Evolutionary conservation across 371 early-diverging fungal species (phyloP).

Genomic region (Parasitella parasitica): DNA sequence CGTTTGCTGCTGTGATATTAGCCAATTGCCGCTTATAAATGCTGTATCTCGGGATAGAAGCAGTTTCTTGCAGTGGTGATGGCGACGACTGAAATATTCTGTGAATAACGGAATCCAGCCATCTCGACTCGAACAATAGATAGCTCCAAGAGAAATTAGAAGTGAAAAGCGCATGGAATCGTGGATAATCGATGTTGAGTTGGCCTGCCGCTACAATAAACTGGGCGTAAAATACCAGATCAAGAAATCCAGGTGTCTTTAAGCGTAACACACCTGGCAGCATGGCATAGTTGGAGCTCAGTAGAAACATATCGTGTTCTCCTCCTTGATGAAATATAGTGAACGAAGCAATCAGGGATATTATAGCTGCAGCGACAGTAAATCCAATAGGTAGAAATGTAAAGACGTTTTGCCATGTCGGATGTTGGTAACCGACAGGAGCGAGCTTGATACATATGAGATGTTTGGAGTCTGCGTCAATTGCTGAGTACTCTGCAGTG

Average conservation of each 20-base stretch:
- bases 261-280: conserved; percentile 49
- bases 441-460: conserved; percentile 45
- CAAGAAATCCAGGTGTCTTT: conserved; percentile 58
- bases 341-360: conserved; percentile 42
- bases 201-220: conserved; percentile 53
- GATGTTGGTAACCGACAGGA: conserved; percentile 51
- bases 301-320: conserved; percentile 43
- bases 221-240: conserved; percentile 54
- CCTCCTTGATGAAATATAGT: conserved; percentile 36
- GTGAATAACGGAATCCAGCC: conserved; percentile 10
- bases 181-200: conserved; percentile 53
- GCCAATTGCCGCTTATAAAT: conserved; percentile 16
- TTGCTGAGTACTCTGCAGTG: conserved; percentile 32
- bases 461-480: conserved; percentile 26
- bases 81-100: not conserved
- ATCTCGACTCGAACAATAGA: conserved; percentile 30
- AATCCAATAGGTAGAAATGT: conserved; percentile 47
- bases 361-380: conserved; percentile 36
- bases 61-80: not conserved
- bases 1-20: not conserved
- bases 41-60: conserved; percentile 8
- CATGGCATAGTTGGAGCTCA: conserved; percentile 55
- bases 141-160: conserved; percentile 61
- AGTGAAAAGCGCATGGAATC: conserved; percentile 52
- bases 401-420: conserved; percentile 40